Base-by-base conservation (phyloP, 352 stramenopile species). In the Phytophthora nicotianae region DNA sequence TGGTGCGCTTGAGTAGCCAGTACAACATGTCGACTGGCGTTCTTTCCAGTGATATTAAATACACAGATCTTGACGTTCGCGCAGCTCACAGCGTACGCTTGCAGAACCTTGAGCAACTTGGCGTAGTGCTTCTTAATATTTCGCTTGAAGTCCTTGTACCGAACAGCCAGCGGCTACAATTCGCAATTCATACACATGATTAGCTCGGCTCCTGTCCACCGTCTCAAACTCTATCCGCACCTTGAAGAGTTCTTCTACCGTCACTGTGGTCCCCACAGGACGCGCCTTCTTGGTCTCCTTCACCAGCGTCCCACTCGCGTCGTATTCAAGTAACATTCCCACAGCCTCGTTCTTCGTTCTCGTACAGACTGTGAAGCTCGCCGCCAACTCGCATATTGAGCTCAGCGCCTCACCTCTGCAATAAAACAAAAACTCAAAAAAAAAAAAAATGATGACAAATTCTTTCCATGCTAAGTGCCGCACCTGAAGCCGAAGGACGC, bases 71-170 rank as follows among this genome's bases (percentile, higher is more conserved):
- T 81, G 20, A 89, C 75, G 37, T 87, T 83, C 5, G 58, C 61
- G 29, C 72, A 81, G 62, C 77, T 89, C 49, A 91, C 64, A 26
- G 80, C 80, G 50, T 90, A 91, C 2, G 72, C 75, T 38, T 99
- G 95, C 59, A 99, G 76, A 17, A 98, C 68, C 24, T 88, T 88
- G 8, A 99, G 79, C 52, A 98, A 67, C 52, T 96, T 97, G 17
- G 79, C 73, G 55, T 96, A 98, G 60, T 99, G 95, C 26, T 82
- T 88, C 70, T 98, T 98, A 33, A 97, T 95, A 67, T 96, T 91
- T n/a, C 88, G 86, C 16, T 89, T 70, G 57, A 99, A 97, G 57
- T 99, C 96, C 13, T 87, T 90, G 59, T 94, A 77, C 7, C 97
- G 78, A 19, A 99, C 97, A 5, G 96, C 91, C 27, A 99, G 71